These are phyloP conservation scores for Russula foetens DNA, from an alignment of 768 basidiomycete genomes.

Conservation along the genomic window DNA sequence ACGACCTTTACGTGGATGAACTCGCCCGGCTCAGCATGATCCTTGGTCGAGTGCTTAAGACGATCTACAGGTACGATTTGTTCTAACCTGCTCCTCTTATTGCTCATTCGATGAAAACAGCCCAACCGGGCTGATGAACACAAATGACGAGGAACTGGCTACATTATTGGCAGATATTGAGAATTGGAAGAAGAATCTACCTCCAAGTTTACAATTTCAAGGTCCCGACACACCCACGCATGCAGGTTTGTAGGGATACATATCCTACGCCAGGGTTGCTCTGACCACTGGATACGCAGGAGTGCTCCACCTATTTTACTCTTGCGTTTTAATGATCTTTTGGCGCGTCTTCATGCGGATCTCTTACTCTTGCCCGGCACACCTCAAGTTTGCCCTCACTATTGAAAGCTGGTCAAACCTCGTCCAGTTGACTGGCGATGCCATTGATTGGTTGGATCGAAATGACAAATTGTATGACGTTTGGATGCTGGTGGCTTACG, in stretches of 20 bases:
- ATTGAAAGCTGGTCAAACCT: constrained; percentile 74
- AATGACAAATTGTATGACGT: constrained; percentile 80
- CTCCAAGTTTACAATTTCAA: constrained; percentile 67
- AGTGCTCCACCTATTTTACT: constrained; percentile 79
- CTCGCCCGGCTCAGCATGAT: constrained; percentile 88
- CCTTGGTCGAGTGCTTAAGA: constrained; percentile 85
- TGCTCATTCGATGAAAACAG: constrained; percentile 29
- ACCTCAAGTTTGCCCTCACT: constrained; percentile 79
- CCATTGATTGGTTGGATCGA: constrained; percentile 83
- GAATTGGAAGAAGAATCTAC: constrained; percentile 71
- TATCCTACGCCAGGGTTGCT: background rate
- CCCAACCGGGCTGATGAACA: constrained; percentile 79
- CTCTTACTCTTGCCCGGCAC: constrained; percentile 84
- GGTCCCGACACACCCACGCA: constrained; percentile 58
- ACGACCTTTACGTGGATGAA: constrained; percentile 80
- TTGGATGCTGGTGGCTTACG: constrained; percentile 81
- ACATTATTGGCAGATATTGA: constrained; percentile 57
- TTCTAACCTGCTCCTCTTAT: background rate
- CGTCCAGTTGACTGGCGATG: constrained; percentile 63
- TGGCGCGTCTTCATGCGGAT: constrained; percentile 99
- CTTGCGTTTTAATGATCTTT: constrained; percentile 92
- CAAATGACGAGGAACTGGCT: constrained; percentile 73
- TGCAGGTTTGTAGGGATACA: constrained; percentile 50
- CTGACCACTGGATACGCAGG: constrained; percentile 37
- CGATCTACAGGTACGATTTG: constrained; percentile 68